Evolutionary conservation across 768 basidiomycete species (phyloP).

Genomic region (Pulveroboletus sp.): DNA sequence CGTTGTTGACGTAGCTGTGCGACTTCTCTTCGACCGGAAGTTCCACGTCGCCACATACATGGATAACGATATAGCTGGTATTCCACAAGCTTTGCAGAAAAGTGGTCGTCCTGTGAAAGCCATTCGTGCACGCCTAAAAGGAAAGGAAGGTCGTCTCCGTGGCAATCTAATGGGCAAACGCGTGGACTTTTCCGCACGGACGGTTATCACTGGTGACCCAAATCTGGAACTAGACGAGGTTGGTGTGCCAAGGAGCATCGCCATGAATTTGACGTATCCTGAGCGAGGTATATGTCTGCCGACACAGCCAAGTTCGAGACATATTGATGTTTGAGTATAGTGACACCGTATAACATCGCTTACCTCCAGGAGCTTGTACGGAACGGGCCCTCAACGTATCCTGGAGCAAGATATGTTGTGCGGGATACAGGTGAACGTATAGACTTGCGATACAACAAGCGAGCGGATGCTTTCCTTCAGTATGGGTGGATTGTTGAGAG

Average conservation of each 20-base stretch:
- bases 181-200: conserved; percentile 98
- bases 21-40: conserved; percentile 34
- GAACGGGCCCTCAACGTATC: conserved; percentile 91
- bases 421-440: conserved; percentile 97
- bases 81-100: conserved; percentile 95
- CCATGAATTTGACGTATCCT: conserved; percentile 96
- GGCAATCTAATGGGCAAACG: conserved; percentile 99
- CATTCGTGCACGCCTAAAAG: conserved; percentile 95
- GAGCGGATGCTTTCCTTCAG: conserved; percentile 90
- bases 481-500: conserved; percentile 99
- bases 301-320: not conserved
- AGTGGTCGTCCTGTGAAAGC: conserved; percentile 97
- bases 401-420: conserved; percentile 94
- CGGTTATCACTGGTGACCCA: conserved; percentile 98
- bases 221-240: conserved; percentile 96
- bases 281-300: conserved; percentile 68
- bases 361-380: conserved; percentile 93
- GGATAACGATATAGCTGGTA: conserved; percentile 99
- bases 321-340: conserved; percentile 38
- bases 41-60: conserved; percentile 99
- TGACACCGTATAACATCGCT: conserved; percentile 94
- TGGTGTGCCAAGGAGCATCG: conserved; percentile 91
- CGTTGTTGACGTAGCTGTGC: not conserved
- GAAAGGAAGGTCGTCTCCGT: conserved; percentile 95
- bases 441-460: conserved; percentile 94